phyloP scores from a whole-genome alignment of 208 protist species.

The Trypanosoma platydactyli region DNA sequence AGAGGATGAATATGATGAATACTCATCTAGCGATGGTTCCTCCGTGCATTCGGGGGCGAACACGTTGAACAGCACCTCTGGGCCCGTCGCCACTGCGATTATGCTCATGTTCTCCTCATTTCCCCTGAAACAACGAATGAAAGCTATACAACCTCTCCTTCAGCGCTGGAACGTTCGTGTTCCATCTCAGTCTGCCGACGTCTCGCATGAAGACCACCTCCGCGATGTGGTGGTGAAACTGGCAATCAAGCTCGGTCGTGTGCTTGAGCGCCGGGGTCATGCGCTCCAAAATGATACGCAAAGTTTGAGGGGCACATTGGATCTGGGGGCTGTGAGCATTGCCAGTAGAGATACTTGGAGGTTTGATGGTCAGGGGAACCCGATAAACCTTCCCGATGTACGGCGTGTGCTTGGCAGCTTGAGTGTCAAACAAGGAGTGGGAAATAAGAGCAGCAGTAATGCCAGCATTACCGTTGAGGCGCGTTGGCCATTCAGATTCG shows the following conservation, averaged over 20 bases:
- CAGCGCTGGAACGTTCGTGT: conserved; percentile 33
- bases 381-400: background rate
- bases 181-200: conserved; percentile 11
- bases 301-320: background rate
- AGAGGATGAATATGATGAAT: conserved; percentile 25
- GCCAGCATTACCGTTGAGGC: no score
- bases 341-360: background rate
- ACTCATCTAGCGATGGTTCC: conserved; percentile 18
- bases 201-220: conserved; percentile 34
- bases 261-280: background rate
- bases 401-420: no score
- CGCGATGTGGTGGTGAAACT: conserved; percentile 36
- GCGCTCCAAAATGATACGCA: background rate
- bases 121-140: conserved; percentile 29
- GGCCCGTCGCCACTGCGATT: conserved; percentile 32
- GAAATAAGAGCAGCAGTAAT: no score
- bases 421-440: no score
- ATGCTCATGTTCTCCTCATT: conserved; percentile 44
- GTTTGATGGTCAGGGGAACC: background rate
- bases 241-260: conserved; percentile 23
- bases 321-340: background rate
- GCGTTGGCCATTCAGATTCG: no score
- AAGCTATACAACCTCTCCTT: conserved; percentile 42
- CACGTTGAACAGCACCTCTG: conserved; percentile 21
- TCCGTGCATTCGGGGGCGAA: conserved; percentile 26